These are phyloP conservation scores for Claviceps fusiformis DNA, from an alignment of 2,329 filamentous ascomycete genomes.

Conservation along the genomic window DNA sequence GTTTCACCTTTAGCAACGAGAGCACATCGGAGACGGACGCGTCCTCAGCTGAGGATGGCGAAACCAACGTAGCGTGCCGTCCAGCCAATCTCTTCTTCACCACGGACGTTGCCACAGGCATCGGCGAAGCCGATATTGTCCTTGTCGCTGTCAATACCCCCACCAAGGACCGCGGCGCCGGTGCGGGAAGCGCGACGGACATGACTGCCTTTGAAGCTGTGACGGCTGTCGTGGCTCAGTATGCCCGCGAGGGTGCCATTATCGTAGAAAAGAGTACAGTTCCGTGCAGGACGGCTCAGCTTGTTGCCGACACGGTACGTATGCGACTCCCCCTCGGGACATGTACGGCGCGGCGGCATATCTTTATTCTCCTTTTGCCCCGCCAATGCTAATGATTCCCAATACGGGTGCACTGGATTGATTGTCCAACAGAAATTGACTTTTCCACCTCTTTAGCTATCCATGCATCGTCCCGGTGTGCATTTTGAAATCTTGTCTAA, in stretches of 20 bases:
- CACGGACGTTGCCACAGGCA: constrained; percentile 46
- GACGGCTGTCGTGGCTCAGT: constrained; percentile 50
- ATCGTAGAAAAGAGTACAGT: constrained; percentile 76
- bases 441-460: constrained; percentile 25
- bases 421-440: not conserved
- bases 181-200: constrained; percentile 58
- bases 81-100: constrained; percentile 61
- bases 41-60: constrained; percentile 18
- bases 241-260: constrained; percentile 53
- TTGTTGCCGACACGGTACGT: constrained; percentile 53
- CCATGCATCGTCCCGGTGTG: constrained; percentile 45
- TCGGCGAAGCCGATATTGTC: constrained; percentile 57
- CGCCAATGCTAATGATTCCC: too few species aligned
- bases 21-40: constrained; percentile 18
- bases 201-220: constrained; percentile 60
- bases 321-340: not conserved
- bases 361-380: too few species aligned
- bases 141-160: constrained; percentile 70
- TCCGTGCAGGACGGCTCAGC: constrained; percentile 59
- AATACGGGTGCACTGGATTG: too few species aligned
- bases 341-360: not conserved
- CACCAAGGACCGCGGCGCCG: constrained; percentile 57
- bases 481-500: constrained; percentile 68
- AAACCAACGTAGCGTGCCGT: constrained; percentile 28
- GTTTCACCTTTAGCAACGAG: constrained; percentile 27